phyloP scores from a whole-genome alignment of 441 rosid genomes.

The Metrosideros polymorpha region DNA sequence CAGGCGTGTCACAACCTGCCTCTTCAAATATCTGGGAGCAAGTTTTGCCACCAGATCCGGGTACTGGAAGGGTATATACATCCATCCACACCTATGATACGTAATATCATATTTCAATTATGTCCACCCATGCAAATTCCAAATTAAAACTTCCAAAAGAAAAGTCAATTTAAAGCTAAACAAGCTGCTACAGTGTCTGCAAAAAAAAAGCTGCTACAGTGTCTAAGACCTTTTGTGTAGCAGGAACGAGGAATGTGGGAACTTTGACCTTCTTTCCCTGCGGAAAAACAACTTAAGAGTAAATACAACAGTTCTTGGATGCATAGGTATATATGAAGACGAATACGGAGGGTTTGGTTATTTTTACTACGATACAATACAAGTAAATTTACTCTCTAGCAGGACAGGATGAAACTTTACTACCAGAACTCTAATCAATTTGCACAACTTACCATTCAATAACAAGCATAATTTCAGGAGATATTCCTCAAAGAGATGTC shows the following conservation, averaged over 20 bases:
- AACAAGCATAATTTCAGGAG: neutral
- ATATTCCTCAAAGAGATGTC: neutral
- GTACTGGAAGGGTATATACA: slow-evolving; percentile 70
- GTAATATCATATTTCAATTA: slow-evolving; percentile 1
- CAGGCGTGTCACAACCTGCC: slow-evolving; percentile 94
- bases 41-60: slow-evolving; percentile 94
- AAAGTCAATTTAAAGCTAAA: neutral
- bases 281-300: slow-evolving; percentile 2
- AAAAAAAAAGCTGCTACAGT: neutral
- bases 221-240: slow-evolving; percentile 74
- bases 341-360: neutral
- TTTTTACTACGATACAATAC: neutral
- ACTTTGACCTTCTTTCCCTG: slow-evolving; percentile 94
- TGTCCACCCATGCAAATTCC: neutral
- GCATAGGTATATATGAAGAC: neutral
- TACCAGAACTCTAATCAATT: neutral
- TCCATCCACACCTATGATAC: slow-evolving; percentile 85
- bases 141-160: neutral
- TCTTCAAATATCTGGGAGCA: slow-evolving; percentile 95
- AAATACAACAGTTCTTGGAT: neutral
- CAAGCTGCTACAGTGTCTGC: neutral
- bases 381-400: neutral
- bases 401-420: neutral
- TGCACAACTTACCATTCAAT: neutral
- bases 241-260: slow-evolving; percentile 96